Base-by-base conservation (phyloP, 1,139 yeast species). In the Yamadazyma trypodendri region DNA sequence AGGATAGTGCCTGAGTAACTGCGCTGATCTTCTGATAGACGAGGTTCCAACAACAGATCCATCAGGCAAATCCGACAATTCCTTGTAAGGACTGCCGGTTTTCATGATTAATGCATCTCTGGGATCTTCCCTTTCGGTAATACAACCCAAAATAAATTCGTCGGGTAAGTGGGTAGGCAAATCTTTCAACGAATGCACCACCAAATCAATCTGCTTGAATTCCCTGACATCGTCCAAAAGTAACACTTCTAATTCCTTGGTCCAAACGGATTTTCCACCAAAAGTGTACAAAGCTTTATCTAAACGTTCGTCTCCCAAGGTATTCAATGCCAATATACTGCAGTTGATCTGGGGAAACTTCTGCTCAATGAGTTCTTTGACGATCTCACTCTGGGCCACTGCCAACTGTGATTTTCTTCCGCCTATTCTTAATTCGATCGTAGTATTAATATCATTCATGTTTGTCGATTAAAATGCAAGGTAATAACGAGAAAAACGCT, bases 241-340 rank as follows among this genome's bases (percentile, higher is more conserved):
- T 39, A 89, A 66, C 23, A 81, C 83, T 61, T 92, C 98, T 44
- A 92, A 72, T 60, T 92, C 98, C 56, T 88, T 86, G 9, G 98
- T 92, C 98, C 98, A 92, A 31, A 92, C 64, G 0, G 96, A 81
- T 59, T 92, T 92, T 20, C 98, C 98, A 27, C 97, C 97, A 63
- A 92, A 92, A 6, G 96, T 78, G 60, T 92, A 94, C 39, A 92
- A 71, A 4, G 98, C 97, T 54, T 81, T 83, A 52, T 77, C 77
- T 57, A 81, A 92, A 28, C 84, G 82, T 57, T 86, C 84, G 65
- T 92, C 98, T 18, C 97, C 98, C 31, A 92, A 70, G 1, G 98
- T 92, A 34, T 83, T 77, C 34, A 88, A 72, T 4, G 96, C 94
- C 16, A 86, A 66, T 23, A 92, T 84, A 49, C 90, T 83, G 38